Base-by-base conservation (phyloP, 257 asterid genomes). In the Paraleonurus japonicus region DNA sequence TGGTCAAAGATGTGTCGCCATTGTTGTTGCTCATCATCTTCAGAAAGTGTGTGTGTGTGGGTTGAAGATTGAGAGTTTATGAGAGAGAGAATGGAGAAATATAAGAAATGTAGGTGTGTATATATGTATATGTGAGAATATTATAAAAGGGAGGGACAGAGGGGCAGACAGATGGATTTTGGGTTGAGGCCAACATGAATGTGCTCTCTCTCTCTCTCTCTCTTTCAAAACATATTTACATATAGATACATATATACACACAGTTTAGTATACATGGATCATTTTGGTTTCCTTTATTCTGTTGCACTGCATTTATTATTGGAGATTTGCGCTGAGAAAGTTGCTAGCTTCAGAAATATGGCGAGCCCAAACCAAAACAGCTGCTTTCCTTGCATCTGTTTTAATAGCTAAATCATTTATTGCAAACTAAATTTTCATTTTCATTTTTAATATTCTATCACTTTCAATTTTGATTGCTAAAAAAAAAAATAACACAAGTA, bases 1-100 rank as follows among this genome's bases (percentile, higher is more conserved):
- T 93, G 35, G 97, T 93, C 62, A 93, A 20, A 20, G 91, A 77
- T 3, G 92, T 90, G 75, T 88, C 95, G 15, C 81, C 88, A 30
- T 73, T 80, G 77, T 37, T 59, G 76, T 19, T 70, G 75, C 69
- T 70, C 53, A 71, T 64, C 72, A 79, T 72, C 20, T 72, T 75
- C 74, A 77, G 24, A 13, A 0, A 63, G 20, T 6, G 64, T 55
- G 77, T 43, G 13, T 63, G 74, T 19, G 66, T 28, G 54, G 53
- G 73, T 54, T 74, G 79, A 57, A 72, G 66, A 45, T 20, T 45
- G 22, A 66, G 74, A 33, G 75, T 24, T 72, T 74, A 64, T 71
- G 60, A 39, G n/a, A n/a, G n/a, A n/a, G n/a, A n/a, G 75, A 37
- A 51, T 39, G 75, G 43, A 35, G 68, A 67, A 64, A 41, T 50